Evolutionary conservation across 2,329 filamentous ascomycete species (phyloP), one percentile per base, ranked within the genome.

Genomic region (Colletotrichum melonis): DNA sequence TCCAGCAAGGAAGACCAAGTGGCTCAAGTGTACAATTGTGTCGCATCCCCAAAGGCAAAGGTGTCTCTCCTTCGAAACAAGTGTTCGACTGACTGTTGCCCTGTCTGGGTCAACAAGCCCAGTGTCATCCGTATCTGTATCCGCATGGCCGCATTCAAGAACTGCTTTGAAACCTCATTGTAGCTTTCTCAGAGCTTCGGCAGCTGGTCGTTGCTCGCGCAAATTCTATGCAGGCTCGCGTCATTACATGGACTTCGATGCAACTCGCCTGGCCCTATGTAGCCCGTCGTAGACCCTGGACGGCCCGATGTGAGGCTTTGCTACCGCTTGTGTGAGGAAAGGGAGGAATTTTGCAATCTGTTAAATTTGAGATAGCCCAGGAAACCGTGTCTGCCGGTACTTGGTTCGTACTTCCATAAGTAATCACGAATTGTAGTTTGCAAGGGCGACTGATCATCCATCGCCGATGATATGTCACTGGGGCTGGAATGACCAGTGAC

Each of bases 221-320:
- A 16, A 35, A 60, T 65, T 26, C 46, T 24, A 66, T 70, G 60
- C 67, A 70, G 67, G 46, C 38, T 71, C 67, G 67, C 60, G 71
- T 65, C 66, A 69, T 62, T 59, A 60, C 14, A 32, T 65, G 26
- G 42, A 65, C 56, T 38, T 28, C 24, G 26, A 56, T 66, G 60
- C 60, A 59, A 55, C 67, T 70, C 60, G 60, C 70, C 67, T 32
- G 35, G 26, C 32, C 9, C n/a, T 32, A 24, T 14, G 58, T 46
- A 46, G 46, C 52, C 56, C 56, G 42, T 52, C 46, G 52, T 42
- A n/a, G 30, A 49, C 24, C 35, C 12, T 32, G 19, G 14, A 22
- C 54, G n/a, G 59, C 30, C 52, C 54, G 54, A 59, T 7, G 28
- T 38, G 28, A 12, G 16, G 55, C 4, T 24, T 16, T 42, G 6